Percentiles rank a stretch among this genome's conserved stretches.
These are phyloP conservation scores for Talaromyces sp. DNA, from an alignment of 2,329 filamentous ascomycete genomes.

Conservation along the genomic window DNA sequence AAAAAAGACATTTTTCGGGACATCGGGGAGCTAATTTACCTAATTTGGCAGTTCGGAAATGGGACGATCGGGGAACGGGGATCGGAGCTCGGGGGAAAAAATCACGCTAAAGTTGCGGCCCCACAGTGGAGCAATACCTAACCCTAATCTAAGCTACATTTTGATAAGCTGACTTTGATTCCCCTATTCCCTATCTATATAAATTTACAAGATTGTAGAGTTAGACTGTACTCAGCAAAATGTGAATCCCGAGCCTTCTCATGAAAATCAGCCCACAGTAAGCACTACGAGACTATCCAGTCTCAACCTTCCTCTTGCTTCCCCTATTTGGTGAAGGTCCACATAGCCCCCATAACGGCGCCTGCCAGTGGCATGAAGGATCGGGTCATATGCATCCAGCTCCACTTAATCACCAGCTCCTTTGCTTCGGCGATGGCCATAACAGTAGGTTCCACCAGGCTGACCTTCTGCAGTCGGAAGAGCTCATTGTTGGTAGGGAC, in stretches of 20 bases:
- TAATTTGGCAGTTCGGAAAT: neutral
- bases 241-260: neutral
- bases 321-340: neutral
- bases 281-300: neutral
- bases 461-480: conserved; percentile 26
- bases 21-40: neutral
- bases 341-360: conserved; percentile 19
- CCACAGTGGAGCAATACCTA: neutral
- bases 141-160: neutral
- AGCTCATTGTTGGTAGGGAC: conserved; percentile 35
- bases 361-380: conserved; percentile 9
- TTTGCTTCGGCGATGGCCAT: conserved; percentile 3
- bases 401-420: conserved; percentile 30
- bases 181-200: neutral
- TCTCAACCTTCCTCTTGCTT: neutral
- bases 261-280: no score
- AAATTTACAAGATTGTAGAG: neutral
- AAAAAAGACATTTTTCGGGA: neutral
- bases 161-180: neutral
- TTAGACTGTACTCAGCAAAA: neutral
- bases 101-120: neutral
- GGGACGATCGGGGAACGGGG: neutral
- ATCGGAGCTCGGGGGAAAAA: neutral
- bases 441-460: neutral
- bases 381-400: conserved; percentile 26